These are phyloP conservation scores for Geotrichum restrictum DNA, from an alignment of 1,139 yeast genomes.

Conservation along the genomic window DNA sequence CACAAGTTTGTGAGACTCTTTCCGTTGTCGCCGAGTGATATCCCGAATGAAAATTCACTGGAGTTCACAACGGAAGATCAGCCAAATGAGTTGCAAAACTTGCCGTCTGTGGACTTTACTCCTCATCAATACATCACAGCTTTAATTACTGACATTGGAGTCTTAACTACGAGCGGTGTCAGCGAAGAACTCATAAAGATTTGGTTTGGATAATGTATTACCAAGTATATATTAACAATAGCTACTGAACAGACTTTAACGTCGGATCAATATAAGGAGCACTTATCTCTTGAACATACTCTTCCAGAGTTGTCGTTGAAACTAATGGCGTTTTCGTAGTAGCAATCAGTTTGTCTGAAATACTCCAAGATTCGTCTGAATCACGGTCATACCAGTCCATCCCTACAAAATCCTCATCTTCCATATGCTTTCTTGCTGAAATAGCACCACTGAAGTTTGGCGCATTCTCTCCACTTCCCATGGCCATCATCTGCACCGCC, in stretches of 20 bases:
- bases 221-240: too few relatives aligned
- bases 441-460: conserved; percentile 77
- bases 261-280: conserved; percentile 22
- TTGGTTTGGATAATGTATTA: conserved; percentile 71
- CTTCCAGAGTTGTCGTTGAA: conserved; percentile 29
- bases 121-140: conserved; percentile 96
- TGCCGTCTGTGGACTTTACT: conserved; percentile 77
- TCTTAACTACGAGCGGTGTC: conserved; percentile 93
- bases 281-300: conserved; percentile 29
- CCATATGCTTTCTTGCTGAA: conserved; percentile 65
- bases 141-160: conserved; percentile 92
- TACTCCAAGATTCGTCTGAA: conserved; percentile 39
- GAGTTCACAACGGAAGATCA: conserved; percentile 36
- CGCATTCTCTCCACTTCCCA: conserved; percentile 55
- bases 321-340: conserved; percentile 25
- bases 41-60: conserved; percentile 56
- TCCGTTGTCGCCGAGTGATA: conserved; percentile 89
- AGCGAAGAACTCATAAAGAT: conserved; percentile 95
- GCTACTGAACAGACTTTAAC: conserved; percentile 9
- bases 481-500: conserved; percentile 73
- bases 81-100: conserved; percentile 34
- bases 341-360: conserved; percentile 37
- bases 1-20: conserved; percentile 95
- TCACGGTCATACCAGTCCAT: conserved; percentile 49
- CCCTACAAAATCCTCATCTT: conserved; percentile 60